These are phyloP conservation scores for Apiospora arundinis DNA, from an alignment of 2,329 filamentous ascomycete genomes.

Conservation along the genomic window DNA sequence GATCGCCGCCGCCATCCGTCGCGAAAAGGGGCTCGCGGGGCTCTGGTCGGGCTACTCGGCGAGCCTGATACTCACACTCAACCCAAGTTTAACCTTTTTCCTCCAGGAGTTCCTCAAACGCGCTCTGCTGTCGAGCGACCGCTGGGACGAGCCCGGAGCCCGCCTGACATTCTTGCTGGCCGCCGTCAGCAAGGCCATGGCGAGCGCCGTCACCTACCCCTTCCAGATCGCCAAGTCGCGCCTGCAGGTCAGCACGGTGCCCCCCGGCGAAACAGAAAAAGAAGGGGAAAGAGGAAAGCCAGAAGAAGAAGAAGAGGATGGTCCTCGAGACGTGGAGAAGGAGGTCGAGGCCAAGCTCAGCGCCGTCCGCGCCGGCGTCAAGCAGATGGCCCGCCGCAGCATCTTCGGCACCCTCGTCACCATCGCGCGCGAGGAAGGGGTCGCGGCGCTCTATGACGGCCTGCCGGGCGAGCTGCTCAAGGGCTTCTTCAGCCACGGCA, in stretches of 20 bases:
- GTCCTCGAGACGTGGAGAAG: slow-evolving; percentile 30
- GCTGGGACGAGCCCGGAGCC: slow-evolving; percentile 40
- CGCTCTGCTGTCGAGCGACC: slow-evolving; percentile 57
- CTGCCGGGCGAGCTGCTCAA: slow-evolving; percentile 79
- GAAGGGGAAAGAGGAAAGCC: slow-evolving; percentile 25
- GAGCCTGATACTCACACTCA: slow-evolving; percentile 78
- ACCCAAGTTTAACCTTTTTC: slow-evolving; percentile 86
- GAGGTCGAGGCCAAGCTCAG: slow-evolving; percentile 40
- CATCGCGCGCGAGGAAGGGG: slow-evolving; percentile 68
- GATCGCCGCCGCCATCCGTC: slow-evolving; percentile 67
- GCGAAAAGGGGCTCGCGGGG: slow-evolving; percentile 74
- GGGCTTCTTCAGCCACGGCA: slow-evolving; percentile 83
- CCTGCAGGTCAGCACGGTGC: slow-evolving; percentile 58
- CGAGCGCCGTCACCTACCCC: slow-evolving; percentile 81
- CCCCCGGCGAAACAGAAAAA: slow-evolving; percentile 31
- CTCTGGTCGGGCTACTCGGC: slow-evolving; percentile 92
- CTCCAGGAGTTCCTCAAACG: slow-evolving; percentile 76
- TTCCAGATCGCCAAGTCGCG: slow-evolving; percentile 85
- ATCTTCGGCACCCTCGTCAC: slow-evolving; percentile 69
- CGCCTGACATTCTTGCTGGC: slow-evolving; percentile 59
- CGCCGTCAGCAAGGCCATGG: slow-evolving; percentile 78
- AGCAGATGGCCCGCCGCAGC: slow-evolving; percentile 47
- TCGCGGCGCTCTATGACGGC: slow-evolving; percentile 75
- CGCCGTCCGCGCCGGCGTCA: slow-evolving; percentile 33
- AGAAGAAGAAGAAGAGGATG: slow-evolving; percentile 30